phyloP scores from a whole-genome alignment of 768 basidiomycete genomes.

The Rhizopogon vinicolor region DNA sequence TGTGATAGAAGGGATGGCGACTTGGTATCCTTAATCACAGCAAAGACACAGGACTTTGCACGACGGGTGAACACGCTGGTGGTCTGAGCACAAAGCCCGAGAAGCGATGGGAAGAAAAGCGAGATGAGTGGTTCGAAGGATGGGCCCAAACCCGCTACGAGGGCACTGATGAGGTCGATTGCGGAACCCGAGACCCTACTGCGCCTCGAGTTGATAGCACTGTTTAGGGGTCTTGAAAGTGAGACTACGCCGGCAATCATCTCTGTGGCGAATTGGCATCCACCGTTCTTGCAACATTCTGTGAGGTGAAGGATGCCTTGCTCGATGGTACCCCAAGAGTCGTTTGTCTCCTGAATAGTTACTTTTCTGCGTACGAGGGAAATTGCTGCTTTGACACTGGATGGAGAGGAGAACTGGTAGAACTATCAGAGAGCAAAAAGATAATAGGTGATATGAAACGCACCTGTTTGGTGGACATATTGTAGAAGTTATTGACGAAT shows the following conservation, averaged over 20 bases:
- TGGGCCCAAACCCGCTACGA: slow-evolving; percentile 51
- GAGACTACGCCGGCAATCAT: slow-evolving; percentile 49
- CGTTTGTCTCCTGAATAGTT: slow-evolving; percentile 64
- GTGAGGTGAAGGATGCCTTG: slow-evolving; percentile 45
- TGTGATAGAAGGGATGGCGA: slow-evolving; percentile 59
- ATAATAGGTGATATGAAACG: not conserved
- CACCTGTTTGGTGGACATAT: slow-evolving; percentile 11
- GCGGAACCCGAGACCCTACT: slow-evolving; percentile 65
- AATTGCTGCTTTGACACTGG: slow-evolving; percentile 33
- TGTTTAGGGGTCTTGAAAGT: slow-evolving; percentile 48
- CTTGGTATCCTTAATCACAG: slow-evolving; percentile 64
- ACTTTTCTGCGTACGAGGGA: slow-evolving; percentile 39
- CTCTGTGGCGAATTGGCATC: slow-evolving; percentile 47
- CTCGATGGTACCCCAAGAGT: slow-evolving; percentile 71
- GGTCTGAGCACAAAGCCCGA: slow-evolving; percentile 65
- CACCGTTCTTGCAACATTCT: slow-evolving; percentile 46
- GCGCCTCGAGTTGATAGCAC: slow-evolving; percentile 67
- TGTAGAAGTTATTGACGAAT: no score
- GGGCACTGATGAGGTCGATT: slow-evolving; percentile 52
- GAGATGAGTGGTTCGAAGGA: slow-evolving; percentile 65
- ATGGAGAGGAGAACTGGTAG: slow-evolving; percentile 21
- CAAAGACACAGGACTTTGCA: slow-evolving; percentile 52
- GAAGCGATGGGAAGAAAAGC: slow-evolving; percentile 61
- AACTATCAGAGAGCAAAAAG: not conserved
- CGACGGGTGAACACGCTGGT: slow-evolving; percentile 76